These are phyloP conservation scores for Eucalyptus grandis DNA, from an alignment of 345 rosid genomes.

Conservation along the genomic window DNA sequence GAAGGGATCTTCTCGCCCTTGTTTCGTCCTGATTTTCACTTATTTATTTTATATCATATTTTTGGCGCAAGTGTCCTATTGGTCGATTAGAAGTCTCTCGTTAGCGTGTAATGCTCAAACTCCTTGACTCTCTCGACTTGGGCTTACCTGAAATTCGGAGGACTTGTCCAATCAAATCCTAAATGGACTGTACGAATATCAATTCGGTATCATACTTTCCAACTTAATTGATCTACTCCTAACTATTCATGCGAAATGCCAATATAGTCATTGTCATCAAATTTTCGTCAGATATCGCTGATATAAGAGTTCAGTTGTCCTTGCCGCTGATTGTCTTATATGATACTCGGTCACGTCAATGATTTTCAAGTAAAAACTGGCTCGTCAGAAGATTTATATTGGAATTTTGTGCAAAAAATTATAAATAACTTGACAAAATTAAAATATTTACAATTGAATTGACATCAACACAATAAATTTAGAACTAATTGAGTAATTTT, in stretches of 20 bases:
- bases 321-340: rapidly evolving
- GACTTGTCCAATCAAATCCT: background rate
- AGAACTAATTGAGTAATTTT: rapidly evolving
- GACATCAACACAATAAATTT: rapidly evolving
- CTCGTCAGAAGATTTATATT: rapidly evolving
- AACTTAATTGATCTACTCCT: too few species aligned
- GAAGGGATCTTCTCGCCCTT: background rate
- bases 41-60: background rate
- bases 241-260: rapidly evolving
- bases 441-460: too few species aligned
- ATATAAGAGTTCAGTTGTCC: rapidly evolving
- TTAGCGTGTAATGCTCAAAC: background rate
- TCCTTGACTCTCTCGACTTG: background rate
- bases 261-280: rapidly evolving
- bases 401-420: rapidly evolving
- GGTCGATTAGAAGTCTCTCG: background rate
- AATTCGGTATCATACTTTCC: too few species aligned
- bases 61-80: background rate
- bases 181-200: background rate
- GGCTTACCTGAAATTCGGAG: background rate
- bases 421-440: too few species aligned
- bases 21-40: background rate
- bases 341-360: rapidly evolving
- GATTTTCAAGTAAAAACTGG: rapidly evolving
- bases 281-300: rapidly evolving